Evolutionary conservation across 2,329 filamentous ascomycete genomes (phyloP).

Genomic region (Diaporthe helianthi): DNA sequence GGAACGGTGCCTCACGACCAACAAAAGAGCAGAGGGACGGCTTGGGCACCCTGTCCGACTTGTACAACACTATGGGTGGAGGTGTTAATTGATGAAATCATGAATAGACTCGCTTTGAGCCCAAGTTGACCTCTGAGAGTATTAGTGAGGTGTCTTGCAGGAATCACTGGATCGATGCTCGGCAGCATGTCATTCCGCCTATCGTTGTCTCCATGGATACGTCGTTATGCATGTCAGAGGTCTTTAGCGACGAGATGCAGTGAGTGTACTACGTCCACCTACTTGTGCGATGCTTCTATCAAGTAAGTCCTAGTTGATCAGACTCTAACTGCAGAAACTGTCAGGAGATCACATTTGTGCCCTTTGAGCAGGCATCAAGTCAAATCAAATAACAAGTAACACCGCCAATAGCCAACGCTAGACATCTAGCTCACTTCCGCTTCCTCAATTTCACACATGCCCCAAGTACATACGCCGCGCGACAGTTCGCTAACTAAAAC

Average conservation of each 20-base stretch:
- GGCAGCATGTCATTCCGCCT: no score
- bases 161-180: background rate
- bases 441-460: background rate
- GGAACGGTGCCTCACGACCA: background rate
- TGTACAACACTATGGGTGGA: conserved; percentile 31
- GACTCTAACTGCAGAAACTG: no score
- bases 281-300: no score
- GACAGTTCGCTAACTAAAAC: no score
- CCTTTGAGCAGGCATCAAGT: no score
- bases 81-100: conserved; percentile 34
- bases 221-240: no score
- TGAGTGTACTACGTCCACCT: no score
- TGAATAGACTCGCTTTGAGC: conserved; percentile 28
- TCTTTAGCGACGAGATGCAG: no score
- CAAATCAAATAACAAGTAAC: background rate
- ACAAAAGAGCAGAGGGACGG: background rate
- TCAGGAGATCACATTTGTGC: no score
- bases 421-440: background rate
- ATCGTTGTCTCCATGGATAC: background rate
- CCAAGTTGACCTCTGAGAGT: background rate
- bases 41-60: background rate
- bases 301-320: no score
- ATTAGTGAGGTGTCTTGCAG: background rate
- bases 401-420: background rate
- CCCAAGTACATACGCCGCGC: background rate